phyloP scores from a whole-genome alignment of 768 basidiomycete genomes.

The Amanita inopinata region DNA sequence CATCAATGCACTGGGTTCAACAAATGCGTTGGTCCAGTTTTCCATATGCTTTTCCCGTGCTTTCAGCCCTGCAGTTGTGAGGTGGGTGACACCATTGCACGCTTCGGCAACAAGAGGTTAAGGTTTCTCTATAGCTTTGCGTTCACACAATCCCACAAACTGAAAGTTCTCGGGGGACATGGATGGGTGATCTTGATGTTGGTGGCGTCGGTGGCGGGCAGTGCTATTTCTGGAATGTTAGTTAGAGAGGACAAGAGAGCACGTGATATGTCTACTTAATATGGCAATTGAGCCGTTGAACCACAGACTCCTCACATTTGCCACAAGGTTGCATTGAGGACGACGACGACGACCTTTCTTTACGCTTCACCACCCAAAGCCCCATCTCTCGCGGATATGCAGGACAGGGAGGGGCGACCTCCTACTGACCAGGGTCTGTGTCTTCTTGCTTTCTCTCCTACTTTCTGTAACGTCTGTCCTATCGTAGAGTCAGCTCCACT shows the following conservation, averaged over 20 bases:
- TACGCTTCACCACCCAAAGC: slow-evolving; percentile 7
- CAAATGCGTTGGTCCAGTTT: slow-evolving; percentile 49
- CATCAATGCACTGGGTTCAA: slow-evolving; percentile 39
- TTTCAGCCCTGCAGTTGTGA: slow-evolving; percentile 44
- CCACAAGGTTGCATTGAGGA: slow-evolving; percentile 15
- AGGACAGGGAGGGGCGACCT: slow-evolving; percentile 44
- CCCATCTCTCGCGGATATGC: slow-evolving; percentile 26
- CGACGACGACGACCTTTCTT: too few relatives aligned
- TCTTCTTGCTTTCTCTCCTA: slow-evolving; percentile 7
- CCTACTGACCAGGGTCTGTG: slow-evolving; percentile 46
- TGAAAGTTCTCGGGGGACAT: slow-evolving; percentile 14
- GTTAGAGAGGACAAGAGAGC: slow-evolving; percentile 11
- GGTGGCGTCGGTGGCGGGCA: slow-evolving; percentile 13
- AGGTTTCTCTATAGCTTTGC: slow-evolving; percentile 13
- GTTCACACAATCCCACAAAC: slow-evolving; percentile 16
- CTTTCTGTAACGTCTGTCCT: slow-evolving; percentile 5
- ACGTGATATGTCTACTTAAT: background rate
- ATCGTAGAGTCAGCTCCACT: slow-evolving; percentile 55
- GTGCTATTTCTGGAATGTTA: slow-evolving; percentile 15
- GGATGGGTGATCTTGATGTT: slow-evolving; percentile 20
- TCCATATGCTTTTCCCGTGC: slow-evolving; percentile 49
- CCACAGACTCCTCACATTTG: slow-evolving; percentile 6
- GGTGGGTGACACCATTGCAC: slow-evolving; percentile 23
- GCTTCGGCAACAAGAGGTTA: background rate
- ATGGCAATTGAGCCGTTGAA: background rate